Evolutionary conservation across 2,329 filamentous ascomycete genomes (phyloP).

Genomic region (Pochonia chlamydosporia): DNA sequence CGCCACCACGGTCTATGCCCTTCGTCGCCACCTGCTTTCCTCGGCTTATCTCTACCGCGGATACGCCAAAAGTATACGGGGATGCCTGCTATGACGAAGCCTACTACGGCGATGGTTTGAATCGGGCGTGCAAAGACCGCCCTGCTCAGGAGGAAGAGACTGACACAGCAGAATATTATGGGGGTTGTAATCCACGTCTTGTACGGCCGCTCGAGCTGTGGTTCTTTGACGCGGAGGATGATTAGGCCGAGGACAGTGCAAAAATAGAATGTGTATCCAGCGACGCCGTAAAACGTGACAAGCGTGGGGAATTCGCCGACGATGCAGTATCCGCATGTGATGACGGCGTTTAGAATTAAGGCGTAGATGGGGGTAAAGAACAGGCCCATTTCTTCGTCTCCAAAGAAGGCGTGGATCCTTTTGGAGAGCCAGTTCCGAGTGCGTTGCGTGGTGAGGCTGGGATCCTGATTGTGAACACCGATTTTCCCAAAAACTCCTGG

Average conservation of each 20-base stretch:
- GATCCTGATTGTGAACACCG: constrained; percentile 53
- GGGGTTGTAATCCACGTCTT: constrained; percentile 95
- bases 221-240: constrained; percentile 80
- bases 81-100: constrained; percentile 76
- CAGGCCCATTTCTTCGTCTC: constrained; percentile 72
- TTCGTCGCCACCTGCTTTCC: constrained; percentile 33
- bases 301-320: constrained; percentile 89
- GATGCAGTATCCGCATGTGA: constrained; percentile 73
- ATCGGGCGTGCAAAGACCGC: constrained; percentile 87
- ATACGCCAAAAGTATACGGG: constrained; percentile 89
- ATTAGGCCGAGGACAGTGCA: constrained; percentile 90
- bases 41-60: constrained; percentile 52
- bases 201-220: constrained; percentile 83
- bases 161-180: constrained; percentile 97
- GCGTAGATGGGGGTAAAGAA: constrained; percentile 95
- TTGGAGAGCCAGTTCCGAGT: constrained; percentile 54
- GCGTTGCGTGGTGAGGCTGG: constrained; percentile 35
- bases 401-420: constrained; percentile 55
- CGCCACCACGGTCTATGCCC: constrained; percentile 45
- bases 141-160: constrained; percentile 80
- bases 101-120: constrained; percentile 82
- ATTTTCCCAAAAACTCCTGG: constrained; percentile 78
- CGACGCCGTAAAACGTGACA: constrained; percentile 95
- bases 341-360: constrained; percentile 69
- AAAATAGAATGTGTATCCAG: constrained; percentile 97